Evolutionary conservation across 2,329 filamentous ascomycete species (phyloP).

Genomic region (Xylariaceae sp.): DNA sequence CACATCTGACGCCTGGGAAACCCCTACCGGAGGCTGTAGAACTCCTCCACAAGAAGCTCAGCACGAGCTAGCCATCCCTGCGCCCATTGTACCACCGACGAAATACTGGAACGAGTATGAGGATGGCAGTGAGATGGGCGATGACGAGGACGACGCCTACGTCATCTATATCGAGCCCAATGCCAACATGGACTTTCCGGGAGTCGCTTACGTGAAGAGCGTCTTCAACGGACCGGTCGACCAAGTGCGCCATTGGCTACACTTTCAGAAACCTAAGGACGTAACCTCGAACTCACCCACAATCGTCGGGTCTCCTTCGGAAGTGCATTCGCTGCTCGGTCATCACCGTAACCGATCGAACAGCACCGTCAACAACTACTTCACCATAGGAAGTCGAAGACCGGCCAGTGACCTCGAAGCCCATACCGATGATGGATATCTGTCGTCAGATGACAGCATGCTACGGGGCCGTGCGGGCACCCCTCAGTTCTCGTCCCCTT

Average conservation of each 20-base stretch:
- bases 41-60: constrained; percentile 3
- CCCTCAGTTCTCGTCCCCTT: constrained; percentile 33
- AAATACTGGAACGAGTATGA: constrained; percentile 86
- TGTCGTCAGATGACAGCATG: constrained; percentile 13
- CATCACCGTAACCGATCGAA: not conserved
- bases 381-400: constrained; percentile 19
- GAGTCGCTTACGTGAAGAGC: constrained; percentile 54
- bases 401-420: constrained; percentile 17
- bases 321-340: constrained; percentile 29
- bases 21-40: constrained; percentile 9
- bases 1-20: constrained; percentile 4
- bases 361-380: constrained; percentile 26
- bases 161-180: constrained; percentile 71
- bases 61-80: constrained; percentile 16
- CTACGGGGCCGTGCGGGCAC: not conserved
- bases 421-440: constrained; percentile 38
- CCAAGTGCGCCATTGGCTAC: constrained; percentile 49
- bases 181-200: constrained; percentile 54
- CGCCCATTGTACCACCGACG: constrained; percentile 16
- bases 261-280: constrained; percentile 10
- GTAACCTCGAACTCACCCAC: not conserved
- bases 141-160: constrained; percentile 57
- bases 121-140: constrained; percentile 61
- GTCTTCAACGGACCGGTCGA: constrained; percentile 46
- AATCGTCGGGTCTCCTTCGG: constrained; percentile 11